Conservation (phyloP, 2,329 filamentous ascomycete species). For the Fusarium ramigenum region DNA sequence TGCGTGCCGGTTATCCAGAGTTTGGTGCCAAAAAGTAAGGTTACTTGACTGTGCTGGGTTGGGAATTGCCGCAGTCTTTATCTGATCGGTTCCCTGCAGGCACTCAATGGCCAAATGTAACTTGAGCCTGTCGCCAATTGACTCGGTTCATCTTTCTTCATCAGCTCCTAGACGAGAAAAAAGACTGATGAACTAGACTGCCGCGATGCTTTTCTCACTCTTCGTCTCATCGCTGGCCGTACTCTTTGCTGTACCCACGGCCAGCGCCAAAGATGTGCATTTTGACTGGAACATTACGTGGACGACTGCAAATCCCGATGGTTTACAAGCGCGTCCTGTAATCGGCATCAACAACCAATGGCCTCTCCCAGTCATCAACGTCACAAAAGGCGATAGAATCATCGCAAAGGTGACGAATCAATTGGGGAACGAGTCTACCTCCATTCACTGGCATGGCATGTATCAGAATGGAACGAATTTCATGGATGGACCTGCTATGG, state of each 20-base stretch:
- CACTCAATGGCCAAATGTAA: neutral
- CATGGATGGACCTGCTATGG: neutral
- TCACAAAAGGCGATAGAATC: neutral
- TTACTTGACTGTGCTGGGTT: neutral
- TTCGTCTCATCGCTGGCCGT: neutral
- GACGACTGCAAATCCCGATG: neutral
- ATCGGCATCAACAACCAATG: neutral
- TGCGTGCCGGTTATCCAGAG: neutral
- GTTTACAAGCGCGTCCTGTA: neutral
- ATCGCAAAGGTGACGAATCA: neutral
- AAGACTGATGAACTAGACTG: neutral
- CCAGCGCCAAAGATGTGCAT: neutral
- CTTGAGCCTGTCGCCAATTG: neutral
- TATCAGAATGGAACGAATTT: neutral
- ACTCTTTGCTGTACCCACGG: neutral
- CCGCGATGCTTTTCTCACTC: neutral
- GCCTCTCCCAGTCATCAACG: neutral
- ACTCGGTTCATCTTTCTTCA: neutral
- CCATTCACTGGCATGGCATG: neutral
- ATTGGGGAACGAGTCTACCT: neutral
- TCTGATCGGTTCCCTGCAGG: neutral
- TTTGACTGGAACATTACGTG: neutral
- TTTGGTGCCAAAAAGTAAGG: neutral
- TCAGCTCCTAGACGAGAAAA: accelerated
- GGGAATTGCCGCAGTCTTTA: neutral